phyloP scores from a whole-genome alignment of 73 alveolate genomes.

The Paramecium tetraurelia region DNA sequence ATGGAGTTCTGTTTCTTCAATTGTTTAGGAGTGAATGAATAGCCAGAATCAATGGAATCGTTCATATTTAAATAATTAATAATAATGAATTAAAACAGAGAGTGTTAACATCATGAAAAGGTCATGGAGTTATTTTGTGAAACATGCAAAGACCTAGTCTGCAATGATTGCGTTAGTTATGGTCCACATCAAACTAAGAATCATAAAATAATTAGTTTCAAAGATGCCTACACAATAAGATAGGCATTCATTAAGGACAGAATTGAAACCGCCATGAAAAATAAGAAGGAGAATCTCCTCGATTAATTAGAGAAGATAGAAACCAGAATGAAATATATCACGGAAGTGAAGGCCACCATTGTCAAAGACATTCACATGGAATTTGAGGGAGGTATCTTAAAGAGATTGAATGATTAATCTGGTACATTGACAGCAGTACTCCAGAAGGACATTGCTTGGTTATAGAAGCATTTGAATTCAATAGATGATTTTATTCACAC shows the following conservation, averaged over 20 bases:
- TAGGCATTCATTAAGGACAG: slow-evolving; percentile 57
- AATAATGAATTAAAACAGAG: not conserved
- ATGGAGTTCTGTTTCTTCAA: not conserved
- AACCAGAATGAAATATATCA: slow-evolving; percentile 55
- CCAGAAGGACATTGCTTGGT: slow-evolving; percentile 67
- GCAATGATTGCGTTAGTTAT: slow-evolving; percentile 72
- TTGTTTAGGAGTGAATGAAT: slow-evolving; percentile 17
- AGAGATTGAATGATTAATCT: slow-evolving; percentile 65
- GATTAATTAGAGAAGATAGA: slow-evolving; percentile 70
- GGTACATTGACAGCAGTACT: slow-evolving; percentile 71
- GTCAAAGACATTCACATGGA: slow-evolving; percentile 73
- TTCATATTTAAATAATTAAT: not conserved
- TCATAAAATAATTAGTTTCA: slow-evolving; percentile 68
- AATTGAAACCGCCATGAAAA: slow-evolving; percentile 62
- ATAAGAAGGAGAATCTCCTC: slow-evolving; percentile 63
- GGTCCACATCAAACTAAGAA: slow-evolving; percentile 77
- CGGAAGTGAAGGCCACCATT: slow-evolving; percentile 59
- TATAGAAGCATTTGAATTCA: slow-evolving; percentile 67
- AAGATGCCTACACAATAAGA: slow-evolving; percentile 73
- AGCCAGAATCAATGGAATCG: not conserved
- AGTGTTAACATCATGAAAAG: slow-evolving; percentile 66
- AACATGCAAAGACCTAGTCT: slow-evolving; percentile 72
- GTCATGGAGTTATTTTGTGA: slow-evolving; percentile 72
- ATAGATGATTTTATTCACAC: slow-evolving; percentile 68
- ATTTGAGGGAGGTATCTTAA: slow-evolving; percentile 67